phyloP scores from a whole-genome alignment of 495 filamentous ascomycete species.

The Rostrohypoxylon terebratum region DNA sequence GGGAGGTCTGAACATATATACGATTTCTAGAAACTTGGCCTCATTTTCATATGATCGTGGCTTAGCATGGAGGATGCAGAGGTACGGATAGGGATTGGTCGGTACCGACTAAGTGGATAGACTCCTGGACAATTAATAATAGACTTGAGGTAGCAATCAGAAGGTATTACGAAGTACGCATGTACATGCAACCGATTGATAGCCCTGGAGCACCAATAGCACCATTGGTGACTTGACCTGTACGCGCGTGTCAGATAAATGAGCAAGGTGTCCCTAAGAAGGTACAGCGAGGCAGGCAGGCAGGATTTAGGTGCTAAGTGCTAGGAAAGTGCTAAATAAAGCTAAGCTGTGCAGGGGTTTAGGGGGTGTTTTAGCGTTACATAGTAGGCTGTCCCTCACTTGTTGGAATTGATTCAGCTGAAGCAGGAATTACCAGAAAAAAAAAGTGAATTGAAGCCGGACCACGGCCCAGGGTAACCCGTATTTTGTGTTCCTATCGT shows the following conservation, averaged over 20 bases:
- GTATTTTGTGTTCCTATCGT: slow-evolving; percentile 40
- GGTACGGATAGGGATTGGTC: slow-evolving; percentile 6
- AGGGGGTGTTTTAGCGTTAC: slow-evolving; percentile 35
- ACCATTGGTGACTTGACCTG: slow-evolving; percentile 10
- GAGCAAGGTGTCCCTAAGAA: slow-evolving; percentile 40
- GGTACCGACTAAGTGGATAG: slow-evolving; percentile 23
- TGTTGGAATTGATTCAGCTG: slow-evolving; percentile 36
- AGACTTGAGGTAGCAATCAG: no score
- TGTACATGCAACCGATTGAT: slow-evolving; percentile 5
- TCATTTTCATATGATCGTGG: slow-evolving; percentile 14
- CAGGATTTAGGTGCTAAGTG: slow-evolving; percentile 19
- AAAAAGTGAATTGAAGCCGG: slow-evolving; percentile 37
- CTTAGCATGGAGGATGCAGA: slow-evolving; percentile 1
- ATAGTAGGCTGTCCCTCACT: slow-evolving; percentile 30
- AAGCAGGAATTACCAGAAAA: slow-evolving; percentile 26
- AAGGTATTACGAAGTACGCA: slow-evolving; percentile 28
- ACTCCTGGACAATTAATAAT: background rate
- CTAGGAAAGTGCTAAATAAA: slow-evolving; percentile 40
- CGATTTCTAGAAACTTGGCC: background rate
- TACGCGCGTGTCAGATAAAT: slow-evolving; percentile 43
- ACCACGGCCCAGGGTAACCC: slow-evolving; percentile 39
- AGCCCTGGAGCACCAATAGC: no score
- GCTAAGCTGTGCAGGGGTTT: slow-evolving; percentile 37
- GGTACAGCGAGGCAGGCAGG: slow-evolving; percentile 1
- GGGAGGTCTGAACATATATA: background rate